Evolutionary conservation across 2,329 filamentous ascomycete genomes (phyloP).

Genomic region (Penicillium palitans): DNA sequence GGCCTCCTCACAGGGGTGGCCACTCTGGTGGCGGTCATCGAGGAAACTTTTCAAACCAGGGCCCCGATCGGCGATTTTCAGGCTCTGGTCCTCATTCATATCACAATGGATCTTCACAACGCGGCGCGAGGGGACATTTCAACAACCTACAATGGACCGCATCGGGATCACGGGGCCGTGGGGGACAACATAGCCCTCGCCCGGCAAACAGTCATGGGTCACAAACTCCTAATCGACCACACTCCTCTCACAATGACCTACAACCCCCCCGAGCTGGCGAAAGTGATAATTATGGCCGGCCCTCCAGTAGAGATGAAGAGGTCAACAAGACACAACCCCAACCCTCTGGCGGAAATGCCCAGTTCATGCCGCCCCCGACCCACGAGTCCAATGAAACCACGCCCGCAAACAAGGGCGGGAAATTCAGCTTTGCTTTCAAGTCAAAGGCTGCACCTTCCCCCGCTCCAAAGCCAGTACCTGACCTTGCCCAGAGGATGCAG

Average conservation of each 20-base stretch:
- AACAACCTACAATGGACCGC: slow-evolving; percentile 72
- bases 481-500: slow-evolving; percentile 52
- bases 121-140: slow-evolving; percentile 60
- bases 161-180: slow-evolving; percentile 55
- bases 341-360: slow-evolving; percentile 30
- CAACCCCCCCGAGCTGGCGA: slow-evolving; percentile 48
- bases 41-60: slow-evolving; percentile 56
- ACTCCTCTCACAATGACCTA: slow-evolving; percentile 38
- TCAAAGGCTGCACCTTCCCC: slow-evolving; percentile 64
- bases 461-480: slow-evolving; percentile 53
- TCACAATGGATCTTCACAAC: slow-evolving; percentile 41
- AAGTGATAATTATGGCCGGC: slow-evolving; percentile 61
- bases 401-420: slow-evolving; percentile 58
- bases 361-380: slow-evolving; percentile 54
- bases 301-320: slow-evolving; percentile 64
- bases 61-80: slow-evolving; percentile 48
- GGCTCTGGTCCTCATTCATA: slow-evolving; percentile 51
- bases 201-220: slow-evolving; percentile 38
- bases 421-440: slow-evolving; percentile 95
- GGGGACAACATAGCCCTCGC: slow-evolving; percentile 45
- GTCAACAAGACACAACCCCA: slow-evolving; percentile 58
- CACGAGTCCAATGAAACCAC: slow-evolving; percentile 57
- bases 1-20: slow-evolving; percentile 54
- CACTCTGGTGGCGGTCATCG: slow-evolving; percentile 53
- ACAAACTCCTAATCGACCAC: slow-evolving; percentile 30